A percentile compares a stretch with the other conserved stretches of the same genome.
phyloP scores from a whole-genome alignment of 345 rosid species.

The Rhodamnia argentea region DNA sequence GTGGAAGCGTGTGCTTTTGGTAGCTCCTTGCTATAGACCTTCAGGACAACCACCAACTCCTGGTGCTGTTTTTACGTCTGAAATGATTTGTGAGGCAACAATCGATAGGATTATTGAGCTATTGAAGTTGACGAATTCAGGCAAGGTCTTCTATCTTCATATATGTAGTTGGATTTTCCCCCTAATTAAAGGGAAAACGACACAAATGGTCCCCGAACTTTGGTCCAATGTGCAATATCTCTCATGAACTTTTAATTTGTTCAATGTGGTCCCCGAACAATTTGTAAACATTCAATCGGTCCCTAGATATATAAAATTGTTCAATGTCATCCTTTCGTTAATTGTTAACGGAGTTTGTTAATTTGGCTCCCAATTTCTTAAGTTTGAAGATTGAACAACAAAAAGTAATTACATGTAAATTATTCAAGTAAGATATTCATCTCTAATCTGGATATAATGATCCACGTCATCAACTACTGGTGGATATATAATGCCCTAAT shows the following conservation, averaged over 20 bases:
- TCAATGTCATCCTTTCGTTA: neutral
- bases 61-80: conserved; percentile 90
- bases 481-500: neutral
- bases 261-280: neutral
- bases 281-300: neutral
- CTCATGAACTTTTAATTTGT: neutral
- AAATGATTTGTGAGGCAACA: conserved; percentile 92
- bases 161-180: neutral
- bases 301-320: neutral
- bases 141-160: conserved; percentile 23
- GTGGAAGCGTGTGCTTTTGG: conserved; percentile 98
- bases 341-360: neutral
- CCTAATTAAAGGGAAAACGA: neutral
- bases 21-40: conserved; percentile 76
- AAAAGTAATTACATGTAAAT: neutral
- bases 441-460: neutral
- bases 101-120: conserved; percentile 90
- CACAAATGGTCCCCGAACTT: neutral
- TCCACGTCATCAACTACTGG: neutral
- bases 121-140: conserved; percentile 86
- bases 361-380: neutral
- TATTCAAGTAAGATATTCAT: neutral
- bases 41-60: conserved; percentile 67
- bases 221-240: neutral
- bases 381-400: neutral